phyloP scores from a whole-genome alignment of 768 basidiomycete species.

The Lactifluus rugatus region DNA sequence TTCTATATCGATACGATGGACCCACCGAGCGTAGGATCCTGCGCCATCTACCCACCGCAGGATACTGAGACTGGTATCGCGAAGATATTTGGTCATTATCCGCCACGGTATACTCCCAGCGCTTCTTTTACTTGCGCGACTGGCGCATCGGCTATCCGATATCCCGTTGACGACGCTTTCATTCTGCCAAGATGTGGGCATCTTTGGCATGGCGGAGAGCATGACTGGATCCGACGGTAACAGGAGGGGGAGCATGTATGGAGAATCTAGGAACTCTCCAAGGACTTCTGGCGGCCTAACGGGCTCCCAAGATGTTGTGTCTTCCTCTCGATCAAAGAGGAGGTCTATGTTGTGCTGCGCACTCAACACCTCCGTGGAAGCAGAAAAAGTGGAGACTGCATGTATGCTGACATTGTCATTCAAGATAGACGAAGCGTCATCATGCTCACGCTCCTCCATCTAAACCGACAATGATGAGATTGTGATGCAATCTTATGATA shows the following conservation, averaged over 20 bases:
- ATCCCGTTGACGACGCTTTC: conserved; percentile 24
- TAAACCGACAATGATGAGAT: conserved; percentile 24
- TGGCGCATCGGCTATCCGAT: conserved; percentile 25
- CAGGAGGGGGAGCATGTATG: conserved; percentile 83
- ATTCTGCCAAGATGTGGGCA: conserved; percentile 30
- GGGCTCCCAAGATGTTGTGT: conserved; percentile 69
- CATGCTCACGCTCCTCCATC: conserved; percentile 61
- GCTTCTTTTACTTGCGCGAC: conserved; percentile 35
- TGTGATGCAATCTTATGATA: neutral
- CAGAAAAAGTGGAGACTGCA: conserved; percentile 21
- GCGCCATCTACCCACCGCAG: conserved; percentile 66
- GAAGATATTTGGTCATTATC: conserved; percentile 46
- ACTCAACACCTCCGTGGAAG: conserved; percentile 26
- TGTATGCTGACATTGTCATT: conserved; percentile 24
- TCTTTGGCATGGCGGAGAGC: conserved; percentile 58
- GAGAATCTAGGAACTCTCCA: conserved; percentile 86
- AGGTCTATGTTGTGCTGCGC: conserved; percentile 60
- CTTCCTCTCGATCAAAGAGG: conserved; percentile 61
- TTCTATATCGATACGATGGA: conserved; percentile 30
- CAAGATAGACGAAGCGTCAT: conserved; percentile 39
- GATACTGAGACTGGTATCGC: conserved; percentile 49
- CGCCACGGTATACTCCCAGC: conserved; percentile 43
- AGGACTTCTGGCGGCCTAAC: conserved; percentile 68
- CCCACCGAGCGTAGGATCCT: conserved; percentile 53
- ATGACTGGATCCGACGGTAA: conserved; percentile 76